Evolutionary conservation across 176 grass and related monocot species (phyloP), one percentile per base, ranked within the genome.

Genomic region (Raddia guianensis): DNA sequence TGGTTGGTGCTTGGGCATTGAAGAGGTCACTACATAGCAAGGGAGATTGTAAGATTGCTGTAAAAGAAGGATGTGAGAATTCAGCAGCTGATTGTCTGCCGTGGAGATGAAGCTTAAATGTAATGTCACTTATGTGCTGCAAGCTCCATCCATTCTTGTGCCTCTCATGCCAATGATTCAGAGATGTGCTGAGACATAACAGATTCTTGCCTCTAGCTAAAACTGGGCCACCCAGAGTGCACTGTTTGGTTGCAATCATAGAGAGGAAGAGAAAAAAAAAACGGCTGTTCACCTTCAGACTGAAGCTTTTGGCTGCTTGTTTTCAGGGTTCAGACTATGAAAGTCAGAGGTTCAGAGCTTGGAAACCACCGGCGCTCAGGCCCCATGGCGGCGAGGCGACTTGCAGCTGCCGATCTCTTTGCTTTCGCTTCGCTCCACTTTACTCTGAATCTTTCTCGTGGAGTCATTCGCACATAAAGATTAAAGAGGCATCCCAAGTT

Each of bases 401-500:
- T 54, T 53, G 59, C 66, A 8, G 65, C 10, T 4, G 19, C 19
- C 49, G 37, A 2, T 74, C 50, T 74, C 13, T 18, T 55, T 56
- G 46, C 68, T 50, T 49, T 19, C 37, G 37, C 27, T 40, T 40
- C 37, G 37, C 12, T 13, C 18, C 69, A 45, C 49, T 27, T 33
- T 12, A 34, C 12, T 20, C 12, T 15, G 32, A 37, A 27, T 27
- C 51, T 8, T 53, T 21, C 74, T 82, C 34, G 0, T 57, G 40
- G 40, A 68, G 37, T 83, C 37, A 37, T 6, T 56, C 6, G 37
- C 42, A 66, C 71, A 57, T 13, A 66, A 73, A 82, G 68, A 14
- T n/a, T 20, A 9, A 44, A 19, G 43, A 12, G 10, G 34, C 50
- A 33, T 80, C 37, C 52, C 65, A 48, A 13, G 56, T 63, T 72